These are phyloP conservation scores for Plasmodium adleri DNA, from an alignment of 169 alveolate genomes.

Conservation along the genomic window DNA sequence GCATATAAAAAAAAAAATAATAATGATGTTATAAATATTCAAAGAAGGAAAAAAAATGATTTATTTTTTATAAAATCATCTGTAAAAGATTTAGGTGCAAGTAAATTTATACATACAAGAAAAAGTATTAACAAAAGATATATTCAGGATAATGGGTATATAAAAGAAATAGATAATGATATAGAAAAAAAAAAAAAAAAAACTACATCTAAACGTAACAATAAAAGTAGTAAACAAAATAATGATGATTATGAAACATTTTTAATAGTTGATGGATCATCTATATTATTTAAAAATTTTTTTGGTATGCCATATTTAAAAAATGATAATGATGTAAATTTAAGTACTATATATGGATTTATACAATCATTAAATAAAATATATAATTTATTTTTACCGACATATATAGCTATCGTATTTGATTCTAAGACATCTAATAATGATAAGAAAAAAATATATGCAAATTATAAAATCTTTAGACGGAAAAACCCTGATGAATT, in stretches of 20 bases:
- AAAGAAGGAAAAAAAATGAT: constrained; percentile 1
- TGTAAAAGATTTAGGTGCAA: neutral
- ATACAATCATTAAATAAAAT: constrained; percentile 83
- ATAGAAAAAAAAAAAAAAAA: neutral
- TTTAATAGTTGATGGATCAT: constrained; percentile 85
- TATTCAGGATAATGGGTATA: neutral
- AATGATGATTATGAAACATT: constrained; percentile 52
- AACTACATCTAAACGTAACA: constrained; percentile 6
- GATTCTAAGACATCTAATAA: constrained; percentile 86
- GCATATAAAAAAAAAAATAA: constrained; percentile 9
- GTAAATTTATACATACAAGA: neutral
- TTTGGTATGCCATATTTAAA: constrained; percentile 84
- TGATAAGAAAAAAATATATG: constrained; percentile 83
- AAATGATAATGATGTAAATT: constrained; percentile 81
- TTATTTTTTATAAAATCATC: neutral
- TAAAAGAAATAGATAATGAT: neutral
- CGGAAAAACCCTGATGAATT: constrained; percentile 80
- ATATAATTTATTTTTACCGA: constrained; percentile 79
- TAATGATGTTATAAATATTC: neutral
- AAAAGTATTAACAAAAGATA: neutral
- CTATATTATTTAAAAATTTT: constrained; percentile 84
- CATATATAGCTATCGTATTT: constrained; percentile 82
- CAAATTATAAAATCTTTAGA: constrained; percentile 82
- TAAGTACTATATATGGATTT: constrained; percentile 85
- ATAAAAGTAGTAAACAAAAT: neutral